Evolutionary conservation across 192 early-diverging fungal species (phyloP).

Genomic region (Podila epigama): DNA sequence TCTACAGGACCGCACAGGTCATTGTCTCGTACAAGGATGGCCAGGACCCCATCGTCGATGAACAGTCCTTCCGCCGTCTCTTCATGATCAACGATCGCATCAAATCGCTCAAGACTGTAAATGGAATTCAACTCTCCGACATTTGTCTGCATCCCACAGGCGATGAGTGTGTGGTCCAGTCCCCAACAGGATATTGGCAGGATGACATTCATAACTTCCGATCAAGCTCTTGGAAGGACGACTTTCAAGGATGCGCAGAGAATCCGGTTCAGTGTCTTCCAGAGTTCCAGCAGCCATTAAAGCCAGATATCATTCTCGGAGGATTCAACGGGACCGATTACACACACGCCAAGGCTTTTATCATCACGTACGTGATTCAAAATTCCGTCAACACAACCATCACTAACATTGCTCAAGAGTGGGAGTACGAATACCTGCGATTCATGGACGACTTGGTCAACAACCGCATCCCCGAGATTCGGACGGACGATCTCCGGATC

Average conservation of each 20-base stretch:
- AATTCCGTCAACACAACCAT: constrained; percentile 56
- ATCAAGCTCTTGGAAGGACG: constrained; percentile 47
- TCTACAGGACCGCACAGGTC: constrained; percentile 72
- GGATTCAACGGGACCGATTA: constrained; percentile 54
- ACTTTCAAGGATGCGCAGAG: constrained; percentile 53
- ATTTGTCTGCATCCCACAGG: constrained; percentile 67
- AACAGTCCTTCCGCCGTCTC: constrained; percentile 50
- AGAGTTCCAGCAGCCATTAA: constrained; percentile 67
- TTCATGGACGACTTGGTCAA: constrained; percentile 40
- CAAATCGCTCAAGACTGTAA: constrained; percentile 36
- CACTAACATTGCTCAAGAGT: constrained; percentile 56
- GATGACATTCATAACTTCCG: constrained; percentile 57
- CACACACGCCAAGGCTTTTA: constrained; percentile 56
- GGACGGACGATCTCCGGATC: constrained; percentile 49
- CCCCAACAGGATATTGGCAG: constrained; percentile 71
- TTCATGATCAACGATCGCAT: constrained; percentile 61
- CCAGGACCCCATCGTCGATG: constrained; percentile 48
- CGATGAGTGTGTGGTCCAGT: constrained; percentile 67
- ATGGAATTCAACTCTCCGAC: constrained; percentile 56
- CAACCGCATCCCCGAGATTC: constrained; percentile 24
- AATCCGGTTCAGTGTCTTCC: constrained; percentile 63
- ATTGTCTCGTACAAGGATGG: constrained; percentile 55
- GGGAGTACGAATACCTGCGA: constrained; percentile 57
- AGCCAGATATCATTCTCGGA: constrained; percentile 66
- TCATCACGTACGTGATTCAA: constrained; percentile 65